Evolutionary conservation across 1,284 basidiomycete genomes (phyloP).

Genomic region (Tausonia pullulans): DNA sequence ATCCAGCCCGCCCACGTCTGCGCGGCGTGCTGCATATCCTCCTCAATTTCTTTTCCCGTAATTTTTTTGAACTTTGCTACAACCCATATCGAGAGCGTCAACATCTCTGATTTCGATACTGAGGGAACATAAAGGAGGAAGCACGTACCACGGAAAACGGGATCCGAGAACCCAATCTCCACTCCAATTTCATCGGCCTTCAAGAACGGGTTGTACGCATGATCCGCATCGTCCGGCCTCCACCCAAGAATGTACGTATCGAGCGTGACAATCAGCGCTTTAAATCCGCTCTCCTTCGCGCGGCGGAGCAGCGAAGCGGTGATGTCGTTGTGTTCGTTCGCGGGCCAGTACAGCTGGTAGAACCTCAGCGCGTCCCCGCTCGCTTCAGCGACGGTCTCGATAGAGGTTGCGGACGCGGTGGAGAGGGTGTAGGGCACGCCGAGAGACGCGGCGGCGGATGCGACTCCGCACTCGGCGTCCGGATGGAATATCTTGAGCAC

Average conservation of each 20-base stretch:
- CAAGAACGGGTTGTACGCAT: constrained; percentile 33
- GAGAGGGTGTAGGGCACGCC: constrained; percentile 57
- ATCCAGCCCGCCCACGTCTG: constrained; percentile 8
- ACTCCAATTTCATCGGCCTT: constrained; percentile 30
- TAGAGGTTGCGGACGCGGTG: constrained; percentile 51
- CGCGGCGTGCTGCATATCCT: constrained; percentile 6
- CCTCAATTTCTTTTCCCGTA: constrained; percentile 19
- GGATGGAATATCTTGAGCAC: constrained; percentile 45
- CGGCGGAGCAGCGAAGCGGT: constrained; percentile 42
- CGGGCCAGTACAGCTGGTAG: constrained; percentile 44
- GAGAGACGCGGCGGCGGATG: constrained; percentile 48
- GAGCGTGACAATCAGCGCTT: constrained; percentile 39
- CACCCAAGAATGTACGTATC: constrained; percentile 51
- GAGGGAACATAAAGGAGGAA: too few relatives aligned
- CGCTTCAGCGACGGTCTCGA: constrained; percentile 56
- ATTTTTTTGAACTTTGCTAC: constrained; percentile 36
- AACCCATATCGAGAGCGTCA: too few relatives aligned
- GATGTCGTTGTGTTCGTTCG: constrained; percentile 35
- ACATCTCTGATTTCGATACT: too few relatives aligned
- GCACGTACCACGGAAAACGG: constrained; percentile 39
- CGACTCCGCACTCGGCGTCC: constrained; percentile 48
- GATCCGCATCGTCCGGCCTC: constrained; percentile 44
- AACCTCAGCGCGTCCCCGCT: constrained; percentile 51
- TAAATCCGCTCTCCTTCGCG: constrained; percentile 41
- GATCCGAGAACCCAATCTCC: constrained; percentile 47